Percentiles rank a stretch among this genome's conserved stretches.
These are phyloP conservation scores for Globisporangium polare DNA, from an alignment of 352 stramenopile species.

Conservation along the genomic window DNA sequence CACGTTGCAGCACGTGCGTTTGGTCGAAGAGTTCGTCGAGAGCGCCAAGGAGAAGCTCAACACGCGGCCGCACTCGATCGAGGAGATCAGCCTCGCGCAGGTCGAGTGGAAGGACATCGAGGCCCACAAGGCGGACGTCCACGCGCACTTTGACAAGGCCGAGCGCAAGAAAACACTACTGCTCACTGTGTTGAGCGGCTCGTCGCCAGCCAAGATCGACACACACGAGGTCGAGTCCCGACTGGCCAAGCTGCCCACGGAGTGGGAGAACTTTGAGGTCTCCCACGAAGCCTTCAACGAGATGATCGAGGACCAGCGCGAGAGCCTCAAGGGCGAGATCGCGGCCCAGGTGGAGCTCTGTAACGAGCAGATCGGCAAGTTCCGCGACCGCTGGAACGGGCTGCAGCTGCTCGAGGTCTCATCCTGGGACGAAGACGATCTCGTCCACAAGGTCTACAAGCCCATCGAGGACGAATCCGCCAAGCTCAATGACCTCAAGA, in stretches of 20 bases:
- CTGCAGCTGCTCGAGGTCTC: constrained; percentile 83
- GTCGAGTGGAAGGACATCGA: constrained; percentile 91
- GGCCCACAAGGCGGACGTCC: constrained; percentile 41
- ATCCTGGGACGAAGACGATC: constrained; percentile 64
- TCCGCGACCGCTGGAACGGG: constrained; percentile 84
- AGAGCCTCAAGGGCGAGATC: constrained; percentile 88
- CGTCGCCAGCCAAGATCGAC: constrained; percentile 47
- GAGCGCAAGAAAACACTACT: constrained; percentile 87
- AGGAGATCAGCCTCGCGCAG: constrained; percentile 90
- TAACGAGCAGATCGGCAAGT: constrained; percentile 89
- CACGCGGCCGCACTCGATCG: constrained; percentile 86
- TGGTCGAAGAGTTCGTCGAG: constrained; percentile 89
- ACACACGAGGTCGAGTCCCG: constrained; percentile 74
- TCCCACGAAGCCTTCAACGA: constrained; percentile 93
- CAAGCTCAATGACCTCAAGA: constrained; percentile 74
- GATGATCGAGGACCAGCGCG: constrained; percentile 94
- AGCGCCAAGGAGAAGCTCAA: constrained; percentile 87
- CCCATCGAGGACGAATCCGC: constrained; percentile 84
- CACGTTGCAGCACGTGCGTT: constrained; percentile 67
- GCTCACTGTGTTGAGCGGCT: constrained; percentile 31
- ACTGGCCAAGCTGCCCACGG: constrained; percentile 69
- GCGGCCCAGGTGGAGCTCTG: constrained; percentile 87
- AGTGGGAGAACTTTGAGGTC: constrained; percentile 94
- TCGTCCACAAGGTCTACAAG: constrained; percentile 72
- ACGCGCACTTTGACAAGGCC: constrained; percentile 62